Percentiles rank a stretch among this genome's conserved stretches.
Evolutionary conservation across 106 monocot species (phyloP).

Genomic region (Acorus gramineus): DNA sequence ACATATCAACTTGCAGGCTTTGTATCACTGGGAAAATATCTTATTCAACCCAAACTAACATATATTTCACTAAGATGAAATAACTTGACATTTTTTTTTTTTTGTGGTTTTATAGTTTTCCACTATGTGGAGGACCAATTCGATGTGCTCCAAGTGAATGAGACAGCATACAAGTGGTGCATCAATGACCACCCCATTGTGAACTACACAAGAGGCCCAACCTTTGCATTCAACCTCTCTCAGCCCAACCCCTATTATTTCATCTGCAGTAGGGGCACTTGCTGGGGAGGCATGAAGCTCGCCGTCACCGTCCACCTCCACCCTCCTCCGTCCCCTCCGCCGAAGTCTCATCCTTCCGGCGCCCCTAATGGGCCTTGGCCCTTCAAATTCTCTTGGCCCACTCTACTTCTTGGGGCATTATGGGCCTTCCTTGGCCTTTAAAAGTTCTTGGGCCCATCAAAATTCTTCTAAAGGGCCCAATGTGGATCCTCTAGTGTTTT

Average conservation of each 20-base stretch:
- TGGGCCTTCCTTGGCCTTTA: too few relatives aligned
- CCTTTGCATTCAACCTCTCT: conserved; percentile 62
- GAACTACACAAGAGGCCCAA: conserved; percentile 72
- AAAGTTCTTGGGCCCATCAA: too few relatives aligned
- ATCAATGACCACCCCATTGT: conserved; percentile 47
- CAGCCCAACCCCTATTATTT: conserved; percentile 54
- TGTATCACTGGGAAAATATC: too few relatives aligned
- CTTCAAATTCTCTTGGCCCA: conserved; percentile 17
- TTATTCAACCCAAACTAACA: too few relatives aligned
- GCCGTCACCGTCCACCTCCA: conserved; percentile 26
- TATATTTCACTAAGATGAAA: too few relatives aligned
- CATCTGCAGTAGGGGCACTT: conserved; percentile 66
- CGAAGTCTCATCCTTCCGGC: conserved; percentile 1
- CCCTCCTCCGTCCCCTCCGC: conserved; percentile 51
- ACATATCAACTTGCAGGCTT: too few relatives aligned
- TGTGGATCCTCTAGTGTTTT: too few relatives aligned
- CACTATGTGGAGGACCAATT: conserved; percentile 15
- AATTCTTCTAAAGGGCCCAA: too few relatives aligned
- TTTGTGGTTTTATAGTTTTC: conserved; percentile 14
- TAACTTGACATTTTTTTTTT: too few relatives aligned
- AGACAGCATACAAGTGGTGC: conserved; percentile 53
- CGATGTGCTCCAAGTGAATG: conserved; percentile 58
- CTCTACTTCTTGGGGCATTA: background rate
- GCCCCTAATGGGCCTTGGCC: background rate
- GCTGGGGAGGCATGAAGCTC: conserved; percentile 62